phyloP scores from a whole-genome alignment of 2,329 filamentous ascomycete genomes.

The Phialophora macrospora region DNA sequence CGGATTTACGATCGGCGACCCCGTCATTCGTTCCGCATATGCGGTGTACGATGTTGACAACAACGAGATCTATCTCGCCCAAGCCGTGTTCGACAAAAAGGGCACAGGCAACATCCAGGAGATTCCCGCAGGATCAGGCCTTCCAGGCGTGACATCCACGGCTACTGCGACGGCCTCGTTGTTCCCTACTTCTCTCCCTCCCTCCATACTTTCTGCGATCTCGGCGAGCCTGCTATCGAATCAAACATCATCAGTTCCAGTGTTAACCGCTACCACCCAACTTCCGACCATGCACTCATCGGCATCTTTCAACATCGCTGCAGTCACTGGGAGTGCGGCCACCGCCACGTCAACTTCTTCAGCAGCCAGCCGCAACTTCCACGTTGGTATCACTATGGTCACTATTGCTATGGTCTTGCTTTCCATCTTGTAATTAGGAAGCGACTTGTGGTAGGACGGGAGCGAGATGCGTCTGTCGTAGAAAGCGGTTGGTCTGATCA shows the following conservation, averaged over 20 bases:
- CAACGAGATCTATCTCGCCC: conserved; percentile 71
- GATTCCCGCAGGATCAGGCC: conserved; percentile 1
- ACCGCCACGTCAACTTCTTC: neutral
- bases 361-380: neutral
- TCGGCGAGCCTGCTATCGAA: neutral
- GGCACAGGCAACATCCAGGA: neutral
- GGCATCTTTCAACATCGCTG: neutral
- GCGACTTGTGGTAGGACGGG: neutral
- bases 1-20: conserved; percentile 68
- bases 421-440: neutral
- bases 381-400: neutral
- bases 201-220: conserved; percentile 1
- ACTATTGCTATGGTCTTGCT: neutral
- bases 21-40: conserved; percentile 74
- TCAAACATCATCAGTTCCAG: neutral
- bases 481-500: neutral
- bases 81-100: conserved; percentile 46
- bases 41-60: conserved; percentile 75
- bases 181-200: conserved; percentile 1
- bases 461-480: neutral
- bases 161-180: neutral
- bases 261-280: neutral
- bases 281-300: neutral
- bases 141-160: conserved; percentile 3
- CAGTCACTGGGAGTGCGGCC: neutral